These are phyloP conservation scores for Penicillium sp. DNA, from an alignment of 2,329 filamentous ascomycete species.

Conservation along the genomic window DNA sequence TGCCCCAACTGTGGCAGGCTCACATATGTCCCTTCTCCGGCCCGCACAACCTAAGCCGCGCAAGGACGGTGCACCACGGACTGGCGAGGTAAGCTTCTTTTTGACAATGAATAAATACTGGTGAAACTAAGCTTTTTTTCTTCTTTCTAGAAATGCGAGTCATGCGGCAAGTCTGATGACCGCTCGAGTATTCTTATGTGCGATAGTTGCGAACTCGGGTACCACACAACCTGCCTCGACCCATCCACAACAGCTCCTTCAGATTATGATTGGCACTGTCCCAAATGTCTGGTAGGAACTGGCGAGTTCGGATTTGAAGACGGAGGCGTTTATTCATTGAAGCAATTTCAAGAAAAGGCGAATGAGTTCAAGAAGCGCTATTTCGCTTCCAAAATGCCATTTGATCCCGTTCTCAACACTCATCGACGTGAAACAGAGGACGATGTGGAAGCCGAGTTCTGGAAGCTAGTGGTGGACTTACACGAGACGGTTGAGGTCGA, in stretches of 20 bases:
- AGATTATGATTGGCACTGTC: constrained; percentile 92
- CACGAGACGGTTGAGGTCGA: constrained; percentile 97
- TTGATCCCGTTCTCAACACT: constrained; percentile 79
- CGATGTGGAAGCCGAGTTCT: constrained; percentile 95
- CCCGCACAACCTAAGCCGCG: constrained; percentile 66
- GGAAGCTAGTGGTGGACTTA: constrained; percentile 88
- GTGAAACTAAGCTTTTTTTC: constrained; percentile 27
- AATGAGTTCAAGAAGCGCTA: constrained; percentile 93
- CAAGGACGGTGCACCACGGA: constrained; percentile 57
- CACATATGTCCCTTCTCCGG: constrained; percentile 93
- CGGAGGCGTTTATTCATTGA: constrained; percentile 90
- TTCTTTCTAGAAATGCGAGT: constrained; percentile 70
- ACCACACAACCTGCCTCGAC: constrained; percentile 85
- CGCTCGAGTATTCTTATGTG: constrained; percentile 72
- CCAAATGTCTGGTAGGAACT: constrained; percentile 90
- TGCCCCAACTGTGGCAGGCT: constrained; percentile 81
- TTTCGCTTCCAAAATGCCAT: constrained; percentile 87
- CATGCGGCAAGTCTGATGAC: constrained; percentile 78
- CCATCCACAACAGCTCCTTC: constrained; percentile 76
- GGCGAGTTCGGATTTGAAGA: constrained; percentile 98
- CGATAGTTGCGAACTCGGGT: constrained; percentile 88
- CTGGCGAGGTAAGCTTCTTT: constrained; percentile 54
- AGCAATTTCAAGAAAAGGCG: constrained; percentile 94
- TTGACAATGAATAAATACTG: constrained; percentile 8
- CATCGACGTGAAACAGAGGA: constrained; percentile 85